Percentiles rank a stretch among this genome's conserved stretches.
Conservation (phyloP, 305 asterid genomes). For the Fraxinus ornus region DNA sequence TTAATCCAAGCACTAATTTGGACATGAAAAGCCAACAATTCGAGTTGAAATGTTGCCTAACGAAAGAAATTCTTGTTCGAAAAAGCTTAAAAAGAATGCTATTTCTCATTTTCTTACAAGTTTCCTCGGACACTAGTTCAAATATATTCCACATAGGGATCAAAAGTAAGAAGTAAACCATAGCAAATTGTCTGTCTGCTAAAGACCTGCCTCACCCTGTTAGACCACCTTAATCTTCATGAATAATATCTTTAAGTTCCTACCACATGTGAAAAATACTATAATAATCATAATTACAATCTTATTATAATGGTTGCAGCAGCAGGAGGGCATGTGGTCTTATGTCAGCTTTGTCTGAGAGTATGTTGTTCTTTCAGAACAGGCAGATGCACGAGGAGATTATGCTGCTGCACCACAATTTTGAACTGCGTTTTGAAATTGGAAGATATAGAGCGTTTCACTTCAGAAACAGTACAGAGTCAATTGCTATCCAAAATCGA, state of each 20-base stretch:
- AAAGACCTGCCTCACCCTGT: not conserved
- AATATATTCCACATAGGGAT: not conserved
- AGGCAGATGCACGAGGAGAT: not conserved
- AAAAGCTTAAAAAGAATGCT: too few species aligned
- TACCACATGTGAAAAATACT: not conserved
- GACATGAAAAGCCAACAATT: not conserved
- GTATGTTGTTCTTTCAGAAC: not conserved
- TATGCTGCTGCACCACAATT: not conserved
- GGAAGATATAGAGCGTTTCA: not conserved
- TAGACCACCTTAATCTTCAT: not conserved
- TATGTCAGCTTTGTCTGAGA: not conserved
- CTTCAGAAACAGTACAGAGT: not conserved
- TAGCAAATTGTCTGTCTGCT: not conserved
- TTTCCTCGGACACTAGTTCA: not conserved
- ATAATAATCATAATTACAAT: not conserved
- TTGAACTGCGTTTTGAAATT: not conserved
- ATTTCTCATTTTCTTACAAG: not conserved
- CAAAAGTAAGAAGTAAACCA: not conserved
- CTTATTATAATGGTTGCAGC: not conserved
- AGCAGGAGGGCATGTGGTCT: not conserved
- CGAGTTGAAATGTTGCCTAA: not conserved
- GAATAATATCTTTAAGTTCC: not conserved
- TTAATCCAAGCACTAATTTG: not conserved
- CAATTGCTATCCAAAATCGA: slow-evolving; percentile 18
- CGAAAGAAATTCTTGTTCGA: not conserved